These are phyloP conservation scores for Geoglossum cookeanum DNA, from an alignment of 2,329 filamentous ascomycete species.

Conservation along the genomic window DNA sequence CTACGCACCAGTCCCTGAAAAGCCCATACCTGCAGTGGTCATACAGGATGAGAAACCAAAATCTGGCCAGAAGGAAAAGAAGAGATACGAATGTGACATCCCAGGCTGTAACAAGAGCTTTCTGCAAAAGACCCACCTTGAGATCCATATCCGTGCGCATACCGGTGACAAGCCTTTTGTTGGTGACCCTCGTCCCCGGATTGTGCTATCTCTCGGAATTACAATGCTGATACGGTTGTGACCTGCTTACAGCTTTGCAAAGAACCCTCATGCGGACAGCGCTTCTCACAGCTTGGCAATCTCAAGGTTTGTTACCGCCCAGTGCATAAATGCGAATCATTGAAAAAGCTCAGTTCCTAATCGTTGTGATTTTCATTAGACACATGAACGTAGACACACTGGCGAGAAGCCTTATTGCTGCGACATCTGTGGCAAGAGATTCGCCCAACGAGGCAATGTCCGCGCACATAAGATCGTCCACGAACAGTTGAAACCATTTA, in stretches of 20 bases:
- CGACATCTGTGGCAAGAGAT: slow-evolving; percentile 59
- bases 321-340: slow-evolving; percentile 5
- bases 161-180: slow-evolving; percentile 84
- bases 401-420: slow-evolving; percentile 73
- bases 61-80: slow-evolving; percentile 21
- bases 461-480: slow-evolving; percentile 71
- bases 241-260: slow-evolving; percentile 37
- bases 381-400: slow-evolving; percentile 72
- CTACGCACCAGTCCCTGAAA: background rate
- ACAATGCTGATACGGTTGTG: background rate
- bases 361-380: slow-evolving; percentile 27
- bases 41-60: background rate
- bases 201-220: background rate
- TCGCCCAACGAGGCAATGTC: slow-evolving; percentile 73
- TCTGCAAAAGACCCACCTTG: slow-evolving; percentile 78
- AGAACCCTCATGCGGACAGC: slow-evolving; percentile 51
- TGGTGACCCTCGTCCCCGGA: slow-evolving; percentile 22
- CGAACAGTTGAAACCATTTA: slow-evolving; percentile 55
- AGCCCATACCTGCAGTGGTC: background rate
- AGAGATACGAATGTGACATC: slow-evolving; percentile 57
- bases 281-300: slow-evolving; percentile 81
- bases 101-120: slow-evolving; percentile 65
- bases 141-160: slow-evolving; percentile 75
- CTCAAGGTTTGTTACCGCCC: slow-evolving; percentile 44
- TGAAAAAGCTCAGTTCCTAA: background rate